A percentile compares a stretch with the other conserved stretches of the same genome.
Conservation (phyloP, 1,284 basidiomycete genomes). For the Papiliotrema nemorosa region DNA sequence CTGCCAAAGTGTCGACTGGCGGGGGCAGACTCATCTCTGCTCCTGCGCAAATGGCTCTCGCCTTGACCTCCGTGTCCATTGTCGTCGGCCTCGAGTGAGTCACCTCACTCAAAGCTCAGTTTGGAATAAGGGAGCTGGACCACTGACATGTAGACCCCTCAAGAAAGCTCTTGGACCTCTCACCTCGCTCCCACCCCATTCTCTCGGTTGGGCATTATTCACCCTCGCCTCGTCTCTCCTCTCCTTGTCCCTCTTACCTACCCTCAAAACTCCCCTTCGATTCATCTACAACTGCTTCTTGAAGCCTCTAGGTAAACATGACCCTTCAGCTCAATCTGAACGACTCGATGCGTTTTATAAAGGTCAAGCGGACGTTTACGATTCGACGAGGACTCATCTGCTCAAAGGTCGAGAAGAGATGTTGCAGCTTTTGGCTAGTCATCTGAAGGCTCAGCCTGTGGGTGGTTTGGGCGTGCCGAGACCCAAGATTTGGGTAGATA, state of each 20-base stretch:
- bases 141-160: slow-evolving; percentile 23
- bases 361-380: slow-evolving; percentile 68
- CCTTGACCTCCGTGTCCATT: slow-evolving; percentile 1
- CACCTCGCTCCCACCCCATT: slow-evolving; percentile 12
- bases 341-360: slow-evolving; percentile 58
- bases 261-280: slow-evolving; percentile 29
- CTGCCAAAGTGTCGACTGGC: no score
- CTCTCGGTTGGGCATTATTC: slow-evolving; percentile 25
- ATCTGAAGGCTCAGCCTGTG: slow-evolving; percentile 56
- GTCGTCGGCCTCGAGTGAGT: slow-evolving; percentile 12
- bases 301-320: slow-evolving; percentile 40
- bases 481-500: slow-evolving; percentile 67
- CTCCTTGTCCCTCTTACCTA: slow-evolving; percentile 12
- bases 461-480: slow-evolving; percentile 13
- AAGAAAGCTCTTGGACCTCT: slow-evolving; percentile 23
- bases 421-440: slow-evolving; percentile 64
- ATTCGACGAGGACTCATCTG: slow-evolving; percentile 59
- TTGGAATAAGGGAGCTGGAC: no score
- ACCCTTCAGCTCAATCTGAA: slow-evolving; percentile 39
- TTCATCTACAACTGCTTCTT: slow-evolving; percentile 52
- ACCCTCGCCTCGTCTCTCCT: slow-evolving; percentile 21
- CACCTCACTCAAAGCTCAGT: no score
- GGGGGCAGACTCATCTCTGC: not conserved
- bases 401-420: slow-evolving; percentile 69
- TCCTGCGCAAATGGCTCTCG: not conserved